Evolutionary conservation across 192 early-diverging fungal genomes (phyloP), one percentile per base, ranked within the genome.

Genomic region (Dissophora globulifera): DNA sequence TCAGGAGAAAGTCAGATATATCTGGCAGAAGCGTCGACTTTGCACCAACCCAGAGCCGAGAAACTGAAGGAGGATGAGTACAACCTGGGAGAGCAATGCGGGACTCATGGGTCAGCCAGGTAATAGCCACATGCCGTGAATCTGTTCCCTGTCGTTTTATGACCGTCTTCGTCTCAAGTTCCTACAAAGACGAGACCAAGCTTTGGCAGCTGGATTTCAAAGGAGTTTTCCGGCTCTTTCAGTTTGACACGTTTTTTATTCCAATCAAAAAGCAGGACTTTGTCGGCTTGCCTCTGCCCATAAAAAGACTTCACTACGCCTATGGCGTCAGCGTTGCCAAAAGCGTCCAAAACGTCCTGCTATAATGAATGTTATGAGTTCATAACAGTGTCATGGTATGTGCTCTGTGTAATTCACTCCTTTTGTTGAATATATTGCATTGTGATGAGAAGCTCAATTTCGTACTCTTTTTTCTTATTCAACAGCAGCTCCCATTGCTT

Each of bases 161-260:
- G 49, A 30, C 49, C 42, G 67, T 69, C 5, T 69, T 70, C 49
- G 67, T 49, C 22, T 69, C 65, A 40, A 41, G 30, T 20, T 66
- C 63, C 19, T 60, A 38, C 29, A 52, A 60, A 23, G 67, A 69
- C 30, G 67, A 55, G 22, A 56, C 67, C 3, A 62, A 62, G 30
- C 20, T 70, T 27, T 62, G 58, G 52, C 31, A 27, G 10, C 23
- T 70, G 52, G 58, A 70, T 49, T 70, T 55, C 30, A 46, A 56
- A 56, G 59, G 58, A 13, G 46, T 56, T 0, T 62, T 62, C 31
- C 32, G 58, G 16, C 52, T 70, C 19, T 56, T 55, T 27, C 67
- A 70, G 16, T 47, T 60, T 42, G 58, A 69, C 38, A 23, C 58
- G 13, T 60, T 69, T 35, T 26, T 61, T 12, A 48, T 69, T 46